Percentiles rank a stretch among this genome's conserved stretches.
Conservation (phyloP, 2,329 filamentous ascomycete species). For the Verticillium zaregamsianum region DNA sequence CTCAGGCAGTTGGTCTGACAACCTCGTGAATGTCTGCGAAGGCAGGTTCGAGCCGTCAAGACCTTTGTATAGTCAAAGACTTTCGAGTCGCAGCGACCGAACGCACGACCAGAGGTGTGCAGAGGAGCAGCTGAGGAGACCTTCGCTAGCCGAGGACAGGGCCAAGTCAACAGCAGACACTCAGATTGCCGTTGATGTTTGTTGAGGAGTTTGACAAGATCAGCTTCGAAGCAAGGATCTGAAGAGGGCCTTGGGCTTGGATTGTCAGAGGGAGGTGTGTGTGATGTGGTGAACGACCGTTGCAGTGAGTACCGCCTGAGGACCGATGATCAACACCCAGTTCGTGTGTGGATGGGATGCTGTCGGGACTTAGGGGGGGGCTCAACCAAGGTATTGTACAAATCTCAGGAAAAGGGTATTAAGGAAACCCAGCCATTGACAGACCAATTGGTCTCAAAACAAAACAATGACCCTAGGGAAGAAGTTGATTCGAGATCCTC, state of each 20-base stretch:
- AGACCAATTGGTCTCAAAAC: constrained; percentile 4
- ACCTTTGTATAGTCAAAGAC: neutral
- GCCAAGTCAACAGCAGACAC: neutral
- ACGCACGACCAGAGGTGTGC: neutral
- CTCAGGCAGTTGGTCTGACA: neutral
- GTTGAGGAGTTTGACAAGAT: neutral
- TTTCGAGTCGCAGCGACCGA: neutral
- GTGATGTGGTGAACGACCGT: neutral
- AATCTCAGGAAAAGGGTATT: neutral
- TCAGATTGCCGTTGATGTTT: neutral
- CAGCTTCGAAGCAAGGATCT: neutral
- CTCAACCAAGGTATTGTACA: constrained; percentile 2
- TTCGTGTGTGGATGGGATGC: constrained; percentile 1
- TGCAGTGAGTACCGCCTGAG: neutral
- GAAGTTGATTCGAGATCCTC: neutral
- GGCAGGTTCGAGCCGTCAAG: neutral
- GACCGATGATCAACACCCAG: constrained; percentile 3
- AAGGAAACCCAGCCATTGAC: constrained; percentile 6
- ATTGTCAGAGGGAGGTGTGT: neutral
- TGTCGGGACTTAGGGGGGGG: neutral
- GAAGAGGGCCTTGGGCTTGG: neutral
- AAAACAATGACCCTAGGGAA: constrained; percentile 4
- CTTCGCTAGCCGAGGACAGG: neutral
- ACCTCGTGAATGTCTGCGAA: neutral
- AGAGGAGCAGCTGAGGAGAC: neutral